Conservation (phyloP, 176 grass and related monocot species). For the Urochloa ruziziensis region DNA sequence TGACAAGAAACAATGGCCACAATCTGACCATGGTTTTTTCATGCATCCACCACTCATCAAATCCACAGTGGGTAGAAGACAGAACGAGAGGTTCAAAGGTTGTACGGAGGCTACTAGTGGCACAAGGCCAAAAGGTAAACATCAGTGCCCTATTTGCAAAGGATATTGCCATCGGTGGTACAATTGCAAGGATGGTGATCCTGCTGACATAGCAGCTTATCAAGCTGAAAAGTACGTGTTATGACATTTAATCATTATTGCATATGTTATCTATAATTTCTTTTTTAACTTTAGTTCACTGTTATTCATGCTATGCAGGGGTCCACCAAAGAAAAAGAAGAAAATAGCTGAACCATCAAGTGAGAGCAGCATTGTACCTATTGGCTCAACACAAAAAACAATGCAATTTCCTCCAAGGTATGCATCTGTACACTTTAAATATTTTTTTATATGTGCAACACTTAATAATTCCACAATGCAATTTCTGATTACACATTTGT, state of each 20-base stretch:
- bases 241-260: too few relatives aligned
- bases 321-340: background rate
- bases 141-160: background rate
- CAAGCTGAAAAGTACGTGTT: background rate
- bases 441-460: too few relatives aligned
- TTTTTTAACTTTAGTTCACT: too few relatives aligned
- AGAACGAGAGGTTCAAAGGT: background rate
- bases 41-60: background rate
- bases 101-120: background rate
- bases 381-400: background rate
- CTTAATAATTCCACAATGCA: too few relatives aligned
- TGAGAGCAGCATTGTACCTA: background rate
- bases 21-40: too few relatives aligned
- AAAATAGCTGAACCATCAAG: background rate
- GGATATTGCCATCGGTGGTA: background rate
- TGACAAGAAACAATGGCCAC: too few relatives aligned
- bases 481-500: background rate
- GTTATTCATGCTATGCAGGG: background rate
- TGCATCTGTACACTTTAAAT: background rate
- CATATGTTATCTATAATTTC: too few relatives aligned
- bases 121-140: background rate
- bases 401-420: background rate
- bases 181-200: background rate
- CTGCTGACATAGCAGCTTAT: background rate
- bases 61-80: background rate